phyloP scores from a whole-genome alignment of 1,284 basidiomycete genomes.

The Cryptococcus sp. region DNA sequence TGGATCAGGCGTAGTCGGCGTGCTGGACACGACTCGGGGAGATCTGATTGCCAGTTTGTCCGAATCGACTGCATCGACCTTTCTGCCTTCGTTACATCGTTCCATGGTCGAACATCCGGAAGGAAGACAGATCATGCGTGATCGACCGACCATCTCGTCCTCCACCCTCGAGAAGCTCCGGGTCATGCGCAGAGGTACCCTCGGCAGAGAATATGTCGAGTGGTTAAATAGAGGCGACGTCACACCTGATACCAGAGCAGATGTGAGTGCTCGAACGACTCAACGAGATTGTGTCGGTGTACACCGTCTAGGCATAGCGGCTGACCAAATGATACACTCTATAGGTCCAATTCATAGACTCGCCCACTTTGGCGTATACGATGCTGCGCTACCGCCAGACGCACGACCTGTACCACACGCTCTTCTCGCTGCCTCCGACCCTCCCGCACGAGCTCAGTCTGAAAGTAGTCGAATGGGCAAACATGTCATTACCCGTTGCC shows the following conservation, averaged over 20 bases:
- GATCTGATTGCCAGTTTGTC: slow-evolving; percentile 92
- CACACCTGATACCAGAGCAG: slow-evolving; percentile 92
- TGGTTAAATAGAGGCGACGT: slow-evolving; percentile 90
- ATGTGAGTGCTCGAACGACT: slow-evolving; percentile 69
- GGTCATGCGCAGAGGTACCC: slow-evolving; percentile 72
- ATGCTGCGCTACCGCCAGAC: slow-evolving; percentile 98
- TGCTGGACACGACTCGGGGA: slow-evolving; percentile 79
- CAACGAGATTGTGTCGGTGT: no score
- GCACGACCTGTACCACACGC: slow-evolving; percentile 86
- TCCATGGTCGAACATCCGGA: slow-evolving; percentile 76
- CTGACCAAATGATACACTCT: no score
- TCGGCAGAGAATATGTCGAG: slow-evolving; percentile 83
- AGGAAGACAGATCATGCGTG: slow-evolving; percentile 77
- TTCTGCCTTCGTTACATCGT: slow-evolving; percentile 76
- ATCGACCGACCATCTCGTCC: slow-evolving; percentile 80
- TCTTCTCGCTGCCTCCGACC: slow-evolving; percentile 83
- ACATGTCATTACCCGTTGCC: slow-evolving; percentile 88
- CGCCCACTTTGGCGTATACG: slow-evolving; percentile 91
- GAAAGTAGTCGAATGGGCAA: slow-evolving; percentile 93
- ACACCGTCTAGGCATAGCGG: no score
- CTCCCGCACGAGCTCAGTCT: slow-evolving; percentile 92
- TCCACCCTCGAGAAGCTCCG: slow-evolving; percentile 75
- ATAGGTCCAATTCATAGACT: slow-evolving; percentile 90
- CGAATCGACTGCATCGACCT: slow-evolving; percentile 82
- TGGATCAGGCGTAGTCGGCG: slow-evolving; percentile 81